A percentile compares a stretch with the other conserved stretches of the same genome.
These are phyloP conservation scores for Polytrichum commune DNA, from an alignment of 225 moss, liverwort and hornwort genomes.

Conservation along the genomic window DNA sequence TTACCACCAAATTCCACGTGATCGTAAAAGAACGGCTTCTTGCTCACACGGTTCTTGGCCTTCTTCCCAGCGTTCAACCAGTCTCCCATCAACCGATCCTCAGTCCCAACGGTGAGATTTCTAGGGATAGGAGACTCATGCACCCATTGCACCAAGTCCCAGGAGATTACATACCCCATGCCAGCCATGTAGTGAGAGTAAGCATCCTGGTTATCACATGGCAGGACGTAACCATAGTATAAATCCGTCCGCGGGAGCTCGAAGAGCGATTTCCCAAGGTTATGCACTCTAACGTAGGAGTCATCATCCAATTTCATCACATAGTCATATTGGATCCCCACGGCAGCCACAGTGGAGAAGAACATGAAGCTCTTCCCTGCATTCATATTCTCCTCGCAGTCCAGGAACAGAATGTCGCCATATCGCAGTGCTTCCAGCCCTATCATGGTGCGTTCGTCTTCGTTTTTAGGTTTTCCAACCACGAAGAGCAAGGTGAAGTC, in stretches of 20 bases:
- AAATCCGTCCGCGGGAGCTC: slow-evolving; percentile 55
- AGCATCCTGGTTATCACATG: slow-evolving; percentile 48
- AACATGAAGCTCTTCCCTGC: slow-evolving; percentile 66
- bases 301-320: slow-evolving; percentile 90
- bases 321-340: slow-evolving; percentile 52
- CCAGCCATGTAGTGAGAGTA: slow-evolving; percentile 68
- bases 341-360: slow-evolving; percentile 50
- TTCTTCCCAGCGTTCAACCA: slow-evolving; percentile 61
- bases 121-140: slow-evolving; percentile 40
- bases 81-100: slow-evolving; percentile 56
- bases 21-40: slow-evolving; percentile 73
- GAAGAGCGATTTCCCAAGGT: slow-evolving; percentile 44
- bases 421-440: slow-evolving; percentile 54
- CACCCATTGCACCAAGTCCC: slow-evolving; percentile 75
- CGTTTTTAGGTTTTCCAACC: slow-evolving; percentile 34
- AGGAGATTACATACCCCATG: slow-evolving; percentile 73
- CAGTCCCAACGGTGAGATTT: slow-evolving; percentile 44
- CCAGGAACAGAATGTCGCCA: slow-evolving; percentile 56
- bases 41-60: slow-evolving; percentile 62
- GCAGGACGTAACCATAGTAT: slow-evolving; percentile 66
- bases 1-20: slow-evolving; percentile 54
- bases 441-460: slow-evolving; percentile 31
- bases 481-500: slow-evolving; percentile 46
- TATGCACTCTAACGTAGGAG: slow-evolving; percentile 61
- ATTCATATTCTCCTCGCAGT: slow-evolving; percentile 71